Base-by-base conservation (phyloP, 2,329 filamentous ascomycete species). In the Endoconidiophora laricicola region DNA sequence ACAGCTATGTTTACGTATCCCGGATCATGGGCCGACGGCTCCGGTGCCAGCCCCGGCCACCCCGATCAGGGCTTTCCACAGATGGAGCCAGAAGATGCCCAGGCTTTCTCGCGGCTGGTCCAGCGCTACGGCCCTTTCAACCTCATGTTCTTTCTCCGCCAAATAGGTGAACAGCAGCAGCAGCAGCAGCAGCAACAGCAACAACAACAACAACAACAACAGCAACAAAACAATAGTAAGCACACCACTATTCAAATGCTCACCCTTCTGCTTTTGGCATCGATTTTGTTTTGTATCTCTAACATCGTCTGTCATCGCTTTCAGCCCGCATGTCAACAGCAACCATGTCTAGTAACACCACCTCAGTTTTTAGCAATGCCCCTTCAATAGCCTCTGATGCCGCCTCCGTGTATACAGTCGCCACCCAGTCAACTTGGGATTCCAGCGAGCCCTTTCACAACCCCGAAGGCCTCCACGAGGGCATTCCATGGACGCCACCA, bases 341-440 rank as follows among this genome's bases (percentile, higher is more conserved):
- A 18, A 67, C 65, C 10, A 57, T 67, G 18, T 60, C 66, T 52
- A 68, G 65, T 59, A 65, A 60, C 54, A 49, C 55, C 14, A 66
- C 62, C 55, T 65, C 66, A 4, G 67, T 66, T 5, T 57, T 68
- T 48, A 63, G 62, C 16, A 69, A 65, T 64, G 66, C 64, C 50
- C 63, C 60, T 47, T 68, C 66, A 6, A 64, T 66, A 46, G 61
- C 60, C n/a, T 68, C 65, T 6, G 60, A 65, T 39, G 52, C 49
- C n/a, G 48, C 52, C 16, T 51, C 52, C 29, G 41, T 50, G 16
- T 54, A 54, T 36, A 51, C 52, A 7, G 49, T 48, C 9, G 48
- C 29, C 22, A 48, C 49, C 4, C 48, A 54, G 20, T 55, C 52
- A 4, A 52, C 54, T 2, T 55, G 54, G 54, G 48, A 52, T 9